These are phyloP conservation scores for Monosporascus sp. DNA, from an alignment of 2,329 filamentous ascomycete genomes.

Conservation along the genomic window DNA sequence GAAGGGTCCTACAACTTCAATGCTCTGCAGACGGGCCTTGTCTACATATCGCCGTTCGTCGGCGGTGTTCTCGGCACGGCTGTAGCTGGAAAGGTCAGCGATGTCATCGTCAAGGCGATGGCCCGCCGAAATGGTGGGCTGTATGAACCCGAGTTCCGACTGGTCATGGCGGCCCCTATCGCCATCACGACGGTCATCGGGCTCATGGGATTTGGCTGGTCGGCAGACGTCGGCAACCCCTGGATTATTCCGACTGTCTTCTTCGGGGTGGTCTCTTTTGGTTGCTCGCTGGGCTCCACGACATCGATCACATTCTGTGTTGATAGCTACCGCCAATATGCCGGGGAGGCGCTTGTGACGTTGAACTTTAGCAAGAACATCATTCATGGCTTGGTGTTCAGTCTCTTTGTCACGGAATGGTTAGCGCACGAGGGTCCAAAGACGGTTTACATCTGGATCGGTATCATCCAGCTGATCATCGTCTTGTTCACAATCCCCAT, in stretches of 20 bases:
- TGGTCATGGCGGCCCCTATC: conserved; percentile 82
- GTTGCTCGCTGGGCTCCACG: conserved; percentile 82
- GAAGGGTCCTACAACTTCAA: conserved; percentile 72
- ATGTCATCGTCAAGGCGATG: conserved; percentile 78
- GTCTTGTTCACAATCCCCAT: conserved; percentile 77
- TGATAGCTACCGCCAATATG: conserved; percentile 88
- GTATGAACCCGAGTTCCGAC: conserved; percentile 89
- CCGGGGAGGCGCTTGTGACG: conserved; percentile 88
- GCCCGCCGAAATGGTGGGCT: conserved; percentile 81
- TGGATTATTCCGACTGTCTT: conserved; percentile 95
- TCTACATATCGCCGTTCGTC: conserved; percentile 87
- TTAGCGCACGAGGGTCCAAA: conserved; percentile 69
- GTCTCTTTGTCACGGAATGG: conserved; percentile 84
- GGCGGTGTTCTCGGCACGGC: conserved; percentile 87
- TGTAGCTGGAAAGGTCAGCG: conserved; percentile 82
- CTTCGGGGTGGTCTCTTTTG: conserved; percentile 88
- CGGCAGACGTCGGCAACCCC: conserved; percentile 62
- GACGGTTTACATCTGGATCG: conserved; percentile 74
- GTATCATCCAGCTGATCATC: conserved; percentile 75
- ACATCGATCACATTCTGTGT: conserved; percentile 93
- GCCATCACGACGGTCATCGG: conserved; percentile 74
- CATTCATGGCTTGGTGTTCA: conserved; percentile 83
- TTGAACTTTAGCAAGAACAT: conserved; percentile 94
- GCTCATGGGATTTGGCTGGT: conserved; percentile 97
- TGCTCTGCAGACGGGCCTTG: conserved; percentile 72